Evolutionary conservation across 768 basidiomycete genomes (phyloP), one percentile per base, ranked within the genome.

Genomic region (Baorangia bicolor): DNA sequence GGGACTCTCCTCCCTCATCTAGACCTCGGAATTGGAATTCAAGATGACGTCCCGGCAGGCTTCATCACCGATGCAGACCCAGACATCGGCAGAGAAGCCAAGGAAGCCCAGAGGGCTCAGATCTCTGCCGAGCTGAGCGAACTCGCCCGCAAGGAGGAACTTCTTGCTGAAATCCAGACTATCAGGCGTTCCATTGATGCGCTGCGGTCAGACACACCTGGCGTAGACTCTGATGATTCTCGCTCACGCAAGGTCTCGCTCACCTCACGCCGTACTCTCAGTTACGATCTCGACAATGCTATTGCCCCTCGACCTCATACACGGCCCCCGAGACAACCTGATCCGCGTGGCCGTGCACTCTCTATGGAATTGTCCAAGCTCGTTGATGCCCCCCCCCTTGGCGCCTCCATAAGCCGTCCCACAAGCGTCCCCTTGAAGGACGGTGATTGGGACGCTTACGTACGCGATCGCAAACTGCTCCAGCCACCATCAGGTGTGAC

Each of bases 371-470:
- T 87, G 46, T 77, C 81, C 14, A 73, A 75, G 46, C 66, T 82
- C 39, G 68, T 78, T 39, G 73, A 78, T 57, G 68, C 75, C 31
- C 69, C 76, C 48, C 64, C 75, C 23, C 62, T 80, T 16, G 81
- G 81, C 14, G 79, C 81, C 51, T 76, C 84, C 2, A 84, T 88
- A 51, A 78, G 79, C 52, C 79, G 89, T 37, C 88, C 90, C 16
- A 86, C 83, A 0, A 90, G 88, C 62, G 86, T 78, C 6, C 88
- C 89, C n/a, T 71, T 89, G 38, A 66, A 80, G 46, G 84, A 89
- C 40, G 78, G 82, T n/a, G 86, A 90, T 60, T 97, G 94, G 94
- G 89, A 95, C 58, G 73, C 81, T 41, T 96, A 97, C 69, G 80
- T 94, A 46, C 85, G 84, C 42, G 91, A 95, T 47, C 83, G 94